A percentile compares a stretch with the other conserved stretches of the same genome.
phyloP scores from a whole-genome alignment of 2,329 filamentous ascomycete genomes.

The Didymellaceae sp. region DNA sequence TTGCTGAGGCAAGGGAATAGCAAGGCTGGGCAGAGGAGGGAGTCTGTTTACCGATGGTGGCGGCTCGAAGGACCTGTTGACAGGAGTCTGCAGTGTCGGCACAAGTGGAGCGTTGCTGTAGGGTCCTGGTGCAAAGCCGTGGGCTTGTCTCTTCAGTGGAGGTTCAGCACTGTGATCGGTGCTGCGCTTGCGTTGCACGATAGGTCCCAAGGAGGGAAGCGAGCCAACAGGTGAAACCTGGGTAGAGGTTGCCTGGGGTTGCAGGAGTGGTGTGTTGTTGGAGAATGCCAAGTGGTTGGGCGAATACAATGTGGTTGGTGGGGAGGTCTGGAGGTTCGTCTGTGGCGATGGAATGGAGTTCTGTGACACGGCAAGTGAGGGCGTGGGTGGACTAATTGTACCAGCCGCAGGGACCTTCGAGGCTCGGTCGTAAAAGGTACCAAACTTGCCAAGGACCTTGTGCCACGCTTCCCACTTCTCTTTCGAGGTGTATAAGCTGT shows the following conservation, averaged over 20 bases:
- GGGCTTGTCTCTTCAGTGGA: conserved; percentile 60
- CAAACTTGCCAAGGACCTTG: conserved; percentile 79
- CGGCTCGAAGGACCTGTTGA: conserved; percentile 44
- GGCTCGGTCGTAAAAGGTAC: conserved; percentile 79
- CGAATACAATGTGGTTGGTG: conserved; percentile 52
- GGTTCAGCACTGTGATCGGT: conserved; percentile 63
- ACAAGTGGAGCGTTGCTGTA: conserved; percentile 46
- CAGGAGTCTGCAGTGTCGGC: conserved; percentile 43
- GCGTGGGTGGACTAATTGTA: conserved; percentile 45
- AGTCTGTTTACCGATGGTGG: conserved; percentile 56
- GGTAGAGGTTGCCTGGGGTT: conserved; percentile 51
- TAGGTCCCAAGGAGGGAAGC: conserved; percentile 51
- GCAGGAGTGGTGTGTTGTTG: conserved; percentile 49
- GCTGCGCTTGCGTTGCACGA: conserved; percentile 62
- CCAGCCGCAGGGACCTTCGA: conserved; percentile 55
- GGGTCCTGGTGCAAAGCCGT: conserved; percentile 45
- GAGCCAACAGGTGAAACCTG: conserved; percentile 53
- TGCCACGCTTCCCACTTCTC: conserved; percentile 90
- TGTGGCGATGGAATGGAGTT: conserved; percentile 59
- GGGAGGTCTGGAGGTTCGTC: conserved; percentile 58
- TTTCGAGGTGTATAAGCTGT: conserved; percentile 86
- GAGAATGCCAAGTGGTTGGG: conserved; percentile 53
- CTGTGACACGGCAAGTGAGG: conserved; percentile 50
- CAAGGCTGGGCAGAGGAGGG: conserved; percentile 74
- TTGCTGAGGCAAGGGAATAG: conserved; percentile 61